A percentile compares a stretch with the other conserved stretches of the same genome.
Evolutionary conservation across 2,329 filamentous ascomycete species (phyloP).

Genomic region (Metarhizium sp.): DNA sequence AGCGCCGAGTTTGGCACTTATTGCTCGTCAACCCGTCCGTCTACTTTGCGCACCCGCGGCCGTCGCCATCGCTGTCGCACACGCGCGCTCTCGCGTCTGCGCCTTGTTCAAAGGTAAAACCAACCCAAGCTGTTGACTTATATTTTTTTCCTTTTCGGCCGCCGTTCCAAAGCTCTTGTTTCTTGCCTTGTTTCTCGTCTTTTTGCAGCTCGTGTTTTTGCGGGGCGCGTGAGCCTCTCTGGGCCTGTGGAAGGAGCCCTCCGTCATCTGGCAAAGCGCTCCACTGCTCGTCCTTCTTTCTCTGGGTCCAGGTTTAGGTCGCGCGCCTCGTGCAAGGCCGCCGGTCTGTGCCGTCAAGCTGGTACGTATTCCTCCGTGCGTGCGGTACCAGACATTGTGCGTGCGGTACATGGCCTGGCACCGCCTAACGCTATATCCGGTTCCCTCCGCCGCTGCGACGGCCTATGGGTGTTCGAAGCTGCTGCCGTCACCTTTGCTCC

Average conservation of each 20-base stretch:
- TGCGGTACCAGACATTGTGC: no score
- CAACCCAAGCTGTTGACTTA: not conserved
- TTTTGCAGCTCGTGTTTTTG: not conserved
- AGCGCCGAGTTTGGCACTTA: not conserved
- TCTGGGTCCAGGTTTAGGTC: not conserved
- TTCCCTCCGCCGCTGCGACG: not conserved
- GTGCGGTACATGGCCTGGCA: no score
- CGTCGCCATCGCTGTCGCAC: slow-evolving; percentile 7
- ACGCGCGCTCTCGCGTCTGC: slow-evolving; percentile 8
- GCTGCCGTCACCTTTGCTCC: no score
- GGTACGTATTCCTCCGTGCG: not conserved
- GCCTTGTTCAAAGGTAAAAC: slow-evolving; percentile 7
- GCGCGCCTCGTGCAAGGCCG: not conserved
- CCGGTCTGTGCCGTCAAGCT: no score
- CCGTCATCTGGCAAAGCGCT: not conserved
- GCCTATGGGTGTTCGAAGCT: not conserved
- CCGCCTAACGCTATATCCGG: not conserved
- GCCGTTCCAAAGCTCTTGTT: not conserved
- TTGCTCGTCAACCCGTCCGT: not conserved
- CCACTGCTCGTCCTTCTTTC: not conserved
- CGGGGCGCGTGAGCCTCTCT: no score
- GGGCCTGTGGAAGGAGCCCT: not conserved
- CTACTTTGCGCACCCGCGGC: slow-evolving; percentile 6
- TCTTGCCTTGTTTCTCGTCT: not conserved
- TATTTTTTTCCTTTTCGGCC: not conserved